phyloP scores from a whole-genome alignment of 2,329 filamentous ascomycete genomes.

The Blastomyces parvus region DNA sequence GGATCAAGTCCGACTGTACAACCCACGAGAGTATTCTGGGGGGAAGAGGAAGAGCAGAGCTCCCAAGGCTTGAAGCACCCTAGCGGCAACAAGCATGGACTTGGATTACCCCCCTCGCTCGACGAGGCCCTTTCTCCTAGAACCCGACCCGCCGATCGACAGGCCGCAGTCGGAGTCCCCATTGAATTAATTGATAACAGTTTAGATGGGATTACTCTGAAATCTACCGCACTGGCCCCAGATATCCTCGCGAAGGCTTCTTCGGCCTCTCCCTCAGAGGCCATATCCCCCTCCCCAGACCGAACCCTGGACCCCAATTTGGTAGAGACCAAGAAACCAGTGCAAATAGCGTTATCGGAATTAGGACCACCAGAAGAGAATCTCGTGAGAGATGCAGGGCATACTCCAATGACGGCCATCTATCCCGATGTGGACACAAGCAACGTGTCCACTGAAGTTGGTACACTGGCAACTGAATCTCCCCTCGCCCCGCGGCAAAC shows the following conservation, averaged over 20 bases:
- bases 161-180: slow-evolving; percentile 28
- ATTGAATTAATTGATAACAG: slow-evolving; percentile 39
- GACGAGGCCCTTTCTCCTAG: slow-evolving; percentile 34
- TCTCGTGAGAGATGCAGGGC: slow-evolving; percentile 34
- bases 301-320: slow-evolving; percentile 20
- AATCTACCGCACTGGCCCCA: slow-evolving; percentile 36
- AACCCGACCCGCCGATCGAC: slow-evolving; percentile 26
- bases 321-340: slow-evolving; percentile 9
- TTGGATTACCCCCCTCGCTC: slow-evolving; percentile 26
- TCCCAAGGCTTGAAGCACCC: slow-evolving; percentile 16
- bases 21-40: slow-evolving; percentile 36
- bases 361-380: slow-evolving; percentile 32
- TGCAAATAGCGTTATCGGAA: slow-evolving; percentile 23
- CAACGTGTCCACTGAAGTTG: slow-evolving; percentile 21
- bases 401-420: slow-evolving; percentile 38
- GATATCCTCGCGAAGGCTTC: slow-evolving; percentile 36
- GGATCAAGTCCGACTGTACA: slow-evolving; percentile 32
- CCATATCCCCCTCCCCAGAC: slow-evolving; percentile 18
- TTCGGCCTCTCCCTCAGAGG: slow-evolving; percentile 24
- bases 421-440: slow-evolving; percentile 27
- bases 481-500: slow-evolving; percentile 27
- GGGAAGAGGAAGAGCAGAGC: slow-evolving; percentile 22
- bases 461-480: slow-evolving; percentile 20
- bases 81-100: slow-evolving; percentile 25
- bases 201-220: slow-evolving; percentile 40